Percentiles rank a stretch among this genome's conserved stretches.
These are phyloP conservation scores for Discostella stelligeroides DNA, from an alignment of 108 stramenopile genomes.

Conservation along the genomic window DNA sequence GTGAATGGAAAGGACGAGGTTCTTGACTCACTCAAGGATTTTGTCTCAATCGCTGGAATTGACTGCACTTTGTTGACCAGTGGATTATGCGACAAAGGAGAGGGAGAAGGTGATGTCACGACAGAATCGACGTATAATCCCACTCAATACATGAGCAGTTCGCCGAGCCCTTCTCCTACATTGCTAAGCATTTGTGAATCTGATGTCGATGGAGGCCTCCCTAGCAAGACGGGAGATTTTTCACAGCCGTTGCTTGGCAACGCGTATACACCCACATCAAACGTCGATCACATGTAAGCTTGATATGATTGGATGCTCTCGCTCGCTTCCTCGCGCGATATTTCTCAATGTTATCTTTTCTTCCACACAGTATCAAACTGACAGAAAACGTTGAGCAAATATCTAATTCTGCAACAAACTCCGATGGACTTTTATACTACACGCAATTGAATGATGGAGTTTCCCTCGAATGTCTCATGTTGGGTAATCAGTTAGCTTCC, in stretches of 20 bases:
- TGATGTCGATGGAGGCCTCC: slow-evolving; percentile 25
- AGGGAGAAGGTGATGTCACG: background rate
- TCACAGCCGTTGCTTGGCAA: slow-evolving; percentile 20
- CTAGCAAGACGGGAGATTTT: background rate
- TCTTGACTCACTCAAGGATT: slow-evolving; percentile 23
- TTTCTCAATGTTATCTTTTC: background rate
- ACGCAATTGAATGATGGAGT: slow-evolving; percentile 32
- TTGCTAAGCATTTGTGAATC: background rate
- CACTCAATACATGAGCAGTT: too few species aligned
- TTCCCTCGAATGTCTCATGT: slow-evolving; percentile 35
- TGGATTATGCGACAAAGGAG: background rate
- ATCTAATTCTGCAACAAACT: slow-evolving; percentile 16
- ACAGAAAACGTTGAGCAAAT: slow-evolving; percentile 26
- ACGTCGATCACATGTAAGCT: slow-evolving; percentile 39
- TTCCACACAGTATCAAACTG: slow-evolving; percentile 42
- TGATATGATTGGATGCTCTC: slow-evolving; percentile 1
- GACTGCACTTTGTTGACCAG: slow-evolving; percentile 30
- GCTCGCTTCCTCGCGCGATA: background rate
- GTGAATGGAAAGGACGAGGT: slow-evolving; percentile 23
- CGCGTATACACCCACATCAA: slow-evolving; percentile 23
- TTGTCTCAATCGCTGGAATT: slow-evolving; percentile 12
- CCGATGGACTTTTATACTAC: slow-evolving; percentile 33
- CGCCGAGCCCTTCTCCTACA: background rate
- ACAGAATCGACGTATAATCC: background rate
- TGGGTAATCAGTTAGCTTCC: slow-evolving; percentile 12